Evolutionary conservation across 129 eudicot genomes (phyloP), one percentile per base, ranked within the genome.

Genomic region (Chrysanthemum seticuspe): DNA sequence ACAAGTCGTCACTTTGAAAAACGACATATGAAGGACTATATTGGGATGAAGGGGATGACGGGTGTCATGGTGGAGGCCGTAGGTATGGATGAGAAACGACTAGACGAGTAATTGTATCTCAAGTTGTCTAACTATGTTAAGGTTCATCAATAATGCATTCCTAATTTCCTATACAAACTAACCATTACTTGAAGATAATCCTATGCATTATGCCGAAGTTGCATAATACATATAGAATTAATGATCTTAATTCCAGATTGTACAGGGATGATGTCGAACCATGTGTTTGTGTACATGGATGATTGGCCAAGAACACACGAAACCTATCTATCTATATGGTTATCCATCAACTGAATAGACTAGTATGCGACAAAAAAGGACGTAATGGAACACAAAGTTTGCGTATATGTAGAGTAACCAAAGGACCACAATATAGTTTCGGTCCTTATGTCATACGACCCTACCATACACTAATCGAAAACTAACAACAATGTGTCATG

Each of bases 341-440:
- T 71, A 78, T 53, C 76, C 61, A 44, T 71, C 44, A 78, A 71
- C 61, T 4, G 63, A 63, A 62, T 54, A 61, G 29, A 62, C 60
- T 13, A 54, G 21, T 78, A 70, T 61, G 27, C 54, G 57, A 78
- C 77, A 78, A 71, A 27, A 29, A 40, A 62, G 34, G 54, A 78
- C 77, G 82, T 63, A 49, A 78, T 34, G n/a, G 68, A 34, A 65
- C 65, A 77, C 58, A 62, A 0, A 44, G 71, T 45, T 71, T 54
- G 77, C 72, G 59, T 78, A 63, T 63, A 25, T 71, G 67, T 78
- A 6, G 72, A 78, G 82, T 71, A 78, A 78, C 9, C 53, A 8
- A 62, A 71, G 77, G 82, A 71, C 82, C 82, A 78, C 82, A 64
- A 78, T 78, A 53, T 70, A 25, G 81, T 77, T 77, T 70, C 51